Conservation (phyloP, 768 basidiomycete genomes). For the Myochromella boudieri region DNA sequence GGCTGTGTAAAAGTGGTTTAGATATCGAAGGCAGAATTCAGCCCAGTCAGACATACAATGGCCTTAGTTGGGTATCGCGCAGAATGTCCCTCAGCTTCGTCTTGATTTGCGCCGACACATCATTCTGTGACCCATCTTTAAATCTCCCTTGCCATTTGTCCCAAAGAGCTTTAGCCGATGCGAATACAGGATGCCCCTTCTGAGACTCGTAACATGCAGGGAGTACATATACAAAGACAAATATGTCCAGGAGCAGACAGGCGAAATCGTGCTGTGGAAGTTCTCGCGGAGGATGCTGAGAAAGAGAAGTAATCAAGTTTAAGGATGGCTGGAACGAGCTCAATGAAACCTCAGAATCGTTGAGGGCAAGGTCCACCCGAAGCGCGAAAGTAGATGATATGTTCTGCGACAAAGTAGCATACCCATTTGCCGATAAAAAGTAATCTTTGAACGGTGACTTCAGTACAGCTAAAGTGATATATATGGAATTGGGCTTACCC, state of each 20-base stretch:
- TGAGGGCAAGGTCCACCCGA: conserved; percentile 32
- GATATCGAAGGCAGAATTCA: background rate
- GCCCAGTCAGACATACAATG: conserved; percentile 23
- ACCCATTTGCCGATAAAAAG: conserved; percentile 34
- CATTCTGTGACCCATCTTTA: conserved; percentile 19
- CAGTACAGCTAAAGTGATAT: conserved; percentile 9
- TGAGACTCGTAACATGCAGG: conserved; percentile 31
- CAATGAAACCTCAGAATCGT: conserved; percentile 22
- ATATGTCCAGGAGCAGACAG: conserved; percentile 41
- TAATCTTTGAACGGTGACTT: conserved; percentile 22
- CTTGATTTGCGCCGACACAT: conserved; percentile 36
- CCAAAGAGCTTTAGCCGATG: conserved; percentile 36
- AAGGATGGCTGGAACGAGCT: conserved; percentile 27
- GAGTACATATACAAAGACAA: conserved; percentile 47
- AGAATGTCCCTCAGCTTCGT: conserved; percentile 41
- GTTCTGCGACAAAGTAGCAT: conserved; percentile 29
- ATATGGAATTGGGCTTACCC: conserved; percentile 26
- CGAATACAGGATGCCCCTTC: conserved; percentile 19
- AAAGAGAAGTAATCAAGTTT: conserved; percentile 30
- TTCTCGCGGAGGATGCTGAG: conserved; percentile 17
- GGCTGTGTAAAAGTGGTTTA: conserved; percentile 29
- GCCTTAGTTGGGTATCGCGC: conserved; percentile 34
- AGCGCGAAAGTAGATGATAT: conserved; percentile 35
- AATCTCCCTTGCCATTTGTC: conserved; percentile 25
- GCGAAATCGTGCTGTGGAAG: conserved; percentile 15